Conservation (phyloP, 2,329 filamentous ascomycete species). For the Fusarium paranaense region DNA sequence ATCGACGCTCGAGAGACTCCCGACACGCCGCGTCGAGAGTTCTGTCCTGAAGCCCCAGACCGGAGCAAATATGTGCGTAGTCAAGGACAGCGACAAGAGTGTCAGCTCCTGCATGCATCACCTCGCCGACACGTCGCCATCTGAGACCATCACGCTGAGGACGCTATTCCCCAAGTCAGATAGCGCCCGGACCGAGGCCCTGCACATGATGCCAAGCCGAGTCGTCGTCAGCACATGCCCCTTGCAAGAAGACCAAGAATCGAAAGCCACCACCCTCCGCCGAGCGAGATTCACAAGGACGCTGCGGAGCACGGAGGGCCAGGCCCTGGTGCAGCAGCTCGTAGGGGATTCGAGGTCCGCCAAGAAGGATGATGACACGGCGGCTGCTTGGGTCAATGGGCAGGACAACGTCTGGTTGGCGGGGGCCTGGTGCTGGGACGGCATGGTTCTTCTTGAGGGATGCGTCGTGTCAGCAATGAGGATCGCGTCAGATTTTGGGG, state of each 20-base stretch:
- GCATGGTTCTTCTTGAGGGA: constrained; percentile 71
- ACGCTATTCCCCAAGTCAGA: constrained; percentile 47
- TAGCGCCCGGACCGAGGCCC: constrained; percentile 58
- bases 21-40: constrained; percentile 61
- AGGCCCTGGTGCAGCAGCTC: constrained; percentile 59
- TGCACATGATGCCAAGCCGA: constrained; percentile 63
- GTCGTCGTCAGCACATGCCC: constrained; percentile 66
- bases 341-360: constrained; percentile 45
- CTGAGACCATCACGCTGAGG: constrained; percentile 51
- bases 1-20: constrained; percentile 55
- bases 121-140: constrained; percentile 31
- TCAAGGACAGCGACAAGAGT: constrained; percentile 9
- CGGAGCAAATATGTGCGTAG: constrained; percentile 1
- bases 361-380: constrained; percentile 11
- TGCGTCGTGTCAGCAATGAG: constrained; percentile 70
- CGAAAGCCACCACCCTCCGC: constrained; percentile 53
- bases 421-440: constrained; percentile 74
- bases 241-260: constrained; percentile 50
- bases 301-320: constrained; percentile 61
- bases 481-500: constrained; percentile 63
- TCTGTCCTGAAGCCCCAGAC: constrained; percentile 51
- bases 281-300: constrained; percentile 64
- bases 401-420: constrained; percentile 65
- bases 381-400: constrained; percentile 63
- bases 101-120: constrained; percentile 45